A percentile compares a stretch with the other conserved stretches of the same genome.
phyloP scores from a whole-genome alignment of 169 alveolate species.

The Babesia caballi region DNA sequence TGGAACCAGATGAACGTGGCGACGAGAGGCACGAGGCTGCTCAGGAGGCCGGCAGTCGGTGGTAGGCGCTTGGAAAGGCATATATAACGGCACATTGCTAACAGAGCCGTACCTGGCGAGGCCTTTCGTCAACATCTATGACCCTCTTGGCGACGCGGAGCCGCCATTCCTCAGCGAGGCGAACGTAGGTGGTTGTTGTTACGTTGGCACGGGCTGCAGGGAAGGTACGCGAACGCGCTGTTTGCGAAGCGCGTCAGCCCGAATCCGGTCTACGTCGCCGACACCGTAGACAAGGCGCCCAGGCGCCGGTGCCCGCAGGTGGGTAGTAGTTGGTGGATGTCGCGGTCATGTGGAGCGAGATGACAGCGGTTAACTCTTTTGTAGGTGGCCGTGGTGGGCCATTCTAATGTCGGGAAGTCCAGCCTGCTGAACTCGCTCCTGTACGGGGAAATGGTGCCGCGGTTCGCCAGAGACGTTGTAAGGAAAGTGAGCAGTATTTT shows the following conservation, averaged over 20 bases:
- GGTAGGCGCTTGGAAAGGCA: not conserved
- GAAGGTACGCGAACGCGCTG: constrained; percentile 23
- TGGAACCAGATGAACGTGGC: not conserved
- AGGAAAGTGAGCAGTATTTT: not conserved
- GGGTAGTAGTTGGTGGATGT: not conserved
- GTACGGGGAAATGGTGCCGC: constrained; percentile 73
- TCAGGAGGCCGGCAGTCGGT: constrained; percentile 8
- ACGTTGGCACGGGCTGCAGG: constrained; percentile 1
- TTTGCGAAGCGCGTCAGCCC: constrained; percentile 76
- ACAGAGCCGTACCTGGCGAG: constrained; percentile 73
- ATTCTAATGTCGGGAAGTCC: constrained; percentile 91
- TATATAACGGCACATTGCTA: not conserved
- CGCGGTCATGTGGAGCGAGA: too few relatives aligned
- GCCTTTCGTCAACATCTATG: constrained; percentile 71
- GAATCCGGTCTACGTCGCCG: constrained; percentile 83
- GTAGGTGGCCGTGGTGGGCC: constrained; percentile 88
- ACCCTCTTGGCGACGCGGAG: constrained; percentile 32
- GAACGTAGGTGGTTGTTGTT: constrained; percentile 41
- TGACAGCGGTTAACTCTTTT: not conserved
- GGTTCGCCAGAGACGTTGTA: constrained; percentile 64
- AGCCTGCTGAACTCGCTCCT: constrained; percentile 87
- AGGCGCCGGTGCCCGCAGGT: constrained; percentile 78
- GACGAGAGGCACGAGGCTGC: not conserved
- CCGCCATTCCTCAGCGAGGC: constrained; percentile 69
- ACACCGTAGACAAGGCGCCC: constrained; percentile 79